Evolutionary conservation across 2,329 filamentous ascomycete species (phyloP), one percentile per base, ranked within the genome.

Genomic region (Pseudopithomyces chartarum): DNA sequence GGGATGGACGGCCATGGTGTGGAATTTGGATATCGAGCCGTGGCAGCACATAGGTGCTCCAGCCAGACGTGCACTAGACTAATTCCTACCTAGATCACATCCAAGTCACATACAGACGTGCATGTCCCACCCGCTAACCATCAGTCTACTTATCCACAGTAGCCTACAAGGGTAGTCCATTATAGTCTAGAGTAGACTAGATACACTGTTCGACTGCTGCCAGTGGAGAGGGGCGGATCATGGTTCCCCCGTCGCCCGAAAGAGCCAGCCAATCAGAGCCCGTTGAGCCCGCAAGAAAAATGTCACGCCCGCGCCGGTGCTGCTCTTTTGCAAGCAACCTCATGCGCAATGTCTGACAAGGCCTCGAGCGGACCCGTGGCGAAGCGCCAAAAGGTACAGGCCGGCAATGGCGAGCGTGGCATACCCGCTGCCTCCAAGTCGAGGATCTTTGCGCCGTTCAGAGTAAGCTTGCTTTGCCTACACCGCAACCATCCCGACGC

Each of bases 391-490:
- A 76, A 69, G 58, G 60, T 67, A 57, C 53, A 71, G 59, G 57
- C 58, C 62, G 54, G 57, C 49, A 29, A 47, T 46, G 77, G 80
- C 60, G 76, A 81, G 59, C 69, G 71, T 55, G 67, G 73, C 54
- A 78, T 77, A 58, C 76, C 68, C 4, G 63, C 77, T 43, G 69
- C 81, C 62, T 60, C 76, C 62, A 59, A 79, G 80, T 96, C 93
- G 11, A 86, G 87, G 72, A 92, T 98, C 65, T 98, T 99, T 81
- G 90, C 93, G 67, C 94, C 95, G 1, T 98, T 94, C 79, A 83
- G 95, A 76, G 92, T 96, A 87, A 64, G 88, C 48, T 49, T 20
- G 13, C 19, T 33, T 40, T 17, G 6, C 17, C 15, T 15, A 23
- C 33, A 15, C n/a, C 7, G 7, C 42, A 10, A 19, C 26, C 52